Base-by-base conservation (phyloP, 2,329 filamentous ascomycete genomes). In the Ophiostoma ulmi region DNA sequence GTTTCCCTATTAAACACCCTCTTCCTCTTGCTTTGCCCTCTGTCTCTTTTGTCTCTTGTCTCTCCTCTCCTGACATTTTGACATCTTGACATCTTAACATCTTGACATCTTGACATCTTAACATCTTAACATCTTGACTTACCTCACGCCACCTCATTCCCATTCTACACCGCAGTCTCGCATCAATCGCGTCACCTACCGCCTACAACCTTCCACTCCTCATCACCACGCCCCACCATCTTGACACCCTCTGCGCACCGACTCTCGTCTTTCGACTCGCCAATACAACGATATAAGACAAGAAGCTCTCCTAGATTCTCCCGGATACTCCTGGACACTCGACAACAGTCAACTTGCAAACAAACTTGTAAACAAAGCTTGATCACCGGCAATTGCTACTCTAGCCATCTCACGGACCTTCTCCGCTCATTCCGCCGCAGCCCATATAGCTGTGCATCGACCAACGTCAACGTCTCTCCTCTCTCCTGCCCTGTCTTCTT, bases 141-240 rank as follows among this genome's bases (percentile, higher is more conserved):
- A 31, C 13, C 13, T 17, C 26, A 35, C 26, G 39, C 8, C 36
- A n/a, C 35, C 3, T 13, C 61, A 39, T 65, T 65, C 20, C 61
- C 35, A 58, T 5, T 55, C 52, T 58, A 26, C 31, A 31, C 22
- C 52, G 26, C 22, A 31, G 26, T 14, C 26, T 63, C 58, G 6
- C 58, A 35, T 61, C 55, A 31, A 61, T 61, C 55, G 26, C 55
- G 55, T 11, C 55, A 61, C 11, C 58, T 31, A 17, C 22, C 58
- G 36, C 35, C n/a, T 48, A 14, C 67, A 66, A 31, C 31, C 52
- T 63, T 44, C n/a, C n/a, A 22, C 31, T 48, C 7, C 11, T 48
- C 36, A 26, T 36, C 35, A 31, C 31, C 44, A n/a, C 69, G 52
- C 52, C 69, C 69, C 65, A 68, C 69, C 63, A 44, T 22, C 52